phyloP scores from a whole-genome alignment of 2,329 filamentous ascomycete genomes.

The Zelopaecilomyces penicillatus region DNA sequence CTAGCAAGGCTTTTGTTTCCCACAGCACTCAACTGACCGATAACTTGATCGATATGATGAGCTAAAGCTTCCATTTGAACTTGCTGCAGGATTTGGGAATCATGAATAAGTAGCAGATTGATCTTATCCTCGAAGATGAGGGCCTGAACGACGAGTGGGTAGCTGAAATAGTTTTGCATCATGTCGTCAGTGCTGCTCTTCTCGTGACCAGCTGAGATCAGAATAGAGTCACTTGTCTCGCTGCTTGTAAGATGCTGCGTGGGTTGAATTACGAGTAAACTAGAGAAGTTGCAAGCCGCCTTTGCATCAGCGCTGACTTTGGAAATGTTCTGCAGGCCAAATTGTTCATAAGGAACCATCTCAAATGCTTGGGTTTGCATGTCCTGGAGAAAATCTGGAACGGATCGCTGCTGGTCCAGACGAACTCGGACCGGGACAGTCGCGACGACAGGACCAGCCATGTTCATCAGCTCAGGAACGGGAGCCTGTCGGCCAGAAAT shows the following conservation, averaged over 20 bases:
- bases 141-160: neutral
- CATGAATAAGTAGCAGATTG: slow-evolving; percentile 5
- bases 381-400: slow-evolving; percentile 16
- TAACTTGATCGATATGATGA: slow-evolving; percentile 4
- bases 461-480: slow-evolving; percentile 16
- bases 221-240: too few relatives aligned
- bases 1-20: neutral
- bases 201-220: too few relatives aligned
- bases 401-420: slow-evolving; percentile 8
- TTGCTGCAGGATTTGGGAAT: neutral
- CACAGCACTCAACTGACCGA: slow-evolving; percentile 1
- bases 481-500: slow-evolving; percentile 19
- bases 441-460: slow-evolving; percentile 21
- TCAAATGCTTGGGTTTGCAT: slow-evolving; percentile 12
- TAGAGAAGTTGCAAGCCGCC: slow-evolving; percentile 6
- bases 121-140: slow-evolving; percentile 1
- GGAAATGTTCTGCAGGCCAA: slow-evolving; percentile 14
- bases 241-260: too few relatives aligned
- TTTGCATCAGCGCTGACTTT: neutral
- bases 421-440: slow-evolving; percentile 19
- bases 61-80: slow-evolving; percentile 1
- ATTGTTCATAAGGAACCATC: slow-evolving; percentile 6
- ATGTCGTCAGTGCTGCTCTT: neutral
- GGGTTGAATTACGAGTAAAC: too few relatives aligned
- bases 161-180: neutral